phyloP scores from a whole-genome alignment of 805 yeast genomes.

The Kluyveromyces wickerhamii region DNA sequence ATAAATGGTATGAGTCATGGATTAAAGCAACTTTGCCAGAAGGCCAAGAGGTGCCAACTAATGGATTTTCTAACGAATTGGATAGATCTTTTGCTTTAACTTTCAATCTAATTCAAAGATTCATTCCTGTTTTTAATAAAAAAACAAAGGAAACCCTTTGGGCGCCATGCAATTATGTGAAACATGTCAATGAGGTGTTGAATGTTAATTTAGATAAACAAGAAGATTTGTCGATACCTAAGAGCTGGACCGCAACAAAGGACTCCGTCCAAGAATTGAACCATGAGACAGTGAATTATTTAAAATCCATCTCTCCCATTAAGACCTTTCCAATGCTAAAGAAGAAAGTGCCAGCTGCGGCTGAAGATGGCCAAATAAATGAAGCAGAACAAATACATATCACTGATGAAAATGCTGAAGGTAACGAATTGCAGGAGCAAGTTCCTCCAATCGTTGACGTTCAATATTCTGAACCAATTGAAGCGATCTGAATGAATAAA shows the following conservation, averaged over 20 bases:
- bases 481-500: background rate
- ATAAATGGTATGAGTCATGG: constrained; percentile 41
- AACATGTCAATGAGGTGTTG: constrained; percentile 34
- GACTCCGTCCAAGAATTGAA: constrained; percentile 27
- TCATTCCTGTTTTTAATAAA: constrained; percentile 29
- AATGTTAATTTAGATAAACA: constrained; percentile 35
- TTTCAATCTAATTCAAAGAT: constrained; percentile 33
- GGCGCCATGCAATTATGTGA: constrained; percentile 31
- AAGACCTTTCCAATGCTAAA: background rate
- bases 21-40: constrained; percentile 41
- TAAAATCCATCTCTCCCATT: constrained; percentile 3
- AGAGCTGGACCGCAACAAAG: constrained; percentile 29
- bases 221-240: constrained; percentile 26
- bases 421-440: background rate
- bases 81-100: constrained; percentile 42
- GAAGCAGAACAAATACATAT: background rate
- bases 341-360: background rate
- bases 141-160: constrained; percentile 22
- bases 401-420: background rate
- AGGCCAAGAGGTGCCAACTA: constrained; percentile 34
- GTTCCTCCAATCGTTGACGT: background rate
- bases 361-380: background rate
- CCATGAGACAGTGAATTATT: constrained; percentile 23
- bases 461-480: background rate
- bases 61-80: constrained; percentile 47